Conservation (phyloP, 352 stramenopile genomes). For the Pythium sukuiense region DNA sequence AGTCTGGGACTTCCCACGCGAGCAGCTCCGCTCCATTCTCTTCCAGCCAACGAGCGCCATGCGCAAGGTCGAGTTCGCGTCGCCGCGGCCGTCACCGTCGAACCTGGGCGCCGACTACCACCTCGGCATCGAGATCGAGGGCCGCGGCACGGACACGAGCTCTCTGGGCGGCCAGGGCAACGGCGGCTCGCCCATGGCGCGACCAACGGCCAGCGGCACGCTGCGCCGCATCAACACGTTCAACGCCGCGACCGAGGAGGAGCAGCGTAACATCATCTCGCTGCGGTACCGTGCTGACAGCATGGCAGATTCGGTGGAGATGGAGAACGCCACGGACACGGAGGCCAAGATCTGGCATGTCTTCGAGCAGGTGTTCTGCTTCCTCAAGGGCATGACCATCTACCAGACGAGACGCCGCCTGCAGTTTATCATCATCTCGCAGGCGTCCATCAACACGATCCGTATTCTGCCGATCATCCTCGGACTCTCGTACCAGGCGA, state of each 20-base stretch:
- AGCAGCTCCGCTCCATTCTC: background rate
- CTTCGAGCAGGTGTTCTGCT: conserved; percentile 86
- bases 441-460: conserved; percentile 77
- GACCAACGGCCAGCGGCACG: conserved; percentile 27
- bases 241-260: conserved; percentile 62
- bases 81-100: conserved; percentile 48
- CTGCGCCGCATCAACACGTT: conserved; percentile 75
- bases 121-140: conserved; percentile 51
- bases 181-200: conserved; percentile 14
- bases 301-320: conserved; percentile 81
- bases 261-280: conserved; percentile 87
- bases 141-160: conserved; percentile 13
- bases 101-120: conserved; percentile 57
- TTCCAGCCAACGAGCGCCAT: conserved; percentile 22
- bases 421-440: conserved; percentile 88
- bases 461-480: conserved; percentile 88
- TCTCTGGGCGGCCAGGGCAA: conserved; percentile 6
- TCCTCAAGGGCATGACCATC: conserved; percentile 88
- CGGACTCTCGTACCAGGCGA: conserved; percentile 81
- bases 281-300: conserved; percentile 82
- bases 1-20: background rate
- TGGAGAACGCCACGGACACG: conserved; percentile 50
- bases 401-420: conserved; percentile 77
- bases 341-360: conserved; percentile 79
- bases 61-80: conserved; percentile 65